Evolutionary conservation across 176 grass and related monocot genomes (phyloP).

Genomic region (Avena eriantha): DNA sequence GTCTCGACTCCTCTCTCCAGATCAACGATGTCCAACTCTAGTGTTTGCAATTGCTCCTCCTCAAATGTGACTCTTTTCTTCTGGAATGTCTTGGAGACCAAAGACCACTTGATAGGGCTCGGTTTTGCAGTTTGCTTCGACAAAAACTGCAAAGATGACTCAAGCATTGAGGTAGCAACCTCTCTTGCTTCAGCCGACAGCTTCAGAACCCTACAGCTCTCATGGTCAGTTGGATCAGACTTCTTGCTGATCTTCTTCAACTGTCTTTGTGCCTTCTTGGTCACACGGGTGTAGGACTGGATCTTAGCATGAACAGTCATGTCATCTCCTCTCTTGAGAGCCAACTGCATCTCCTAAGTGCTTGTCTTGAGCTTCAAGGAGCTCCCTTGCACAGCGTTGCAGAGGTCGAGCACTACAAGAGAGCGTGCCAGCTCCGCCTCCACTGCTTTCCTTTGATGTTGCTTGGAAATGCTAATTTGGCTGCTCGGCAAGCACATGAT

Average conservation of each 20-base stretch:
- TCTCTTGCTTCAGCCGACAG: constrained; percentile 52
- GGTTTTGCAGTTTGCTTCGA: constrained; percentile 23
- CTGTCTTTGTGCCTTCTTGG: constrained; percentile 52
- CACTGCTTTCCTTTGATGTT: constrained; percentile 45
- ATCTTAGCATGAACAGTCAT: constrained; percentile 14
- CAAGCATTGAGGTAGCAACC: constrained; percentile 44
- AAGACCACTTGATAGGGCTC: constrained; percentile 46
- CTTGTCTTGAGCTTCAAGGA: constrained; percentile 28
- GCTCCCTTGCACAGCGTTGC: constrained; percentile 25
- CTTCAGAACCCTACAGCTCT: constrained; percentile 37
- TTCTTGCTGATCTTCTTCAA: constrained; percentile 52
- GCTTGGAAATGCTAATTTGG: constrained; percentile 37
- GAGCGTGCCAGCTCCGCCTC: constrained; percentile 45
- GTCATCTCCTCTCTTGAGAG: constrained; percentile 45
- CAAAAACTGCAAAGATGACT: constrained; percentile 18
- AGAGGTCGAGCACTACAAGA: constrained; percentile 44
- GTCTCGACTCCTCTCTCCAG: neutral
- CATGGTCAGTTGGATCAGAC: constrained; percentile 19
- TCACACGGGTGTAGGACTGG: constrained; percentile 32
- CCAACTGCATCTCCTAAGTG: constrained; percentile 25
- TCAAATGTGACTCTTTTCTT: constrained; percentile 44
- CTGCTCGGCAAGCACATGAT: constrained; percentile 29
- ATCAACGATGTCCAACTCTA: constrained; percentile 31
- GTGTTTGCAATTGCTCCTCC: constrained; percentile 42
- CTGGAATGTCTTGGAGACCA: constrained; percentile 48